A percentile compares a stretch with the other conserved stretches of the same genome.
Conservation (phyloP, 257 asterid species). For the Mitragyna speciosa region DNA sequence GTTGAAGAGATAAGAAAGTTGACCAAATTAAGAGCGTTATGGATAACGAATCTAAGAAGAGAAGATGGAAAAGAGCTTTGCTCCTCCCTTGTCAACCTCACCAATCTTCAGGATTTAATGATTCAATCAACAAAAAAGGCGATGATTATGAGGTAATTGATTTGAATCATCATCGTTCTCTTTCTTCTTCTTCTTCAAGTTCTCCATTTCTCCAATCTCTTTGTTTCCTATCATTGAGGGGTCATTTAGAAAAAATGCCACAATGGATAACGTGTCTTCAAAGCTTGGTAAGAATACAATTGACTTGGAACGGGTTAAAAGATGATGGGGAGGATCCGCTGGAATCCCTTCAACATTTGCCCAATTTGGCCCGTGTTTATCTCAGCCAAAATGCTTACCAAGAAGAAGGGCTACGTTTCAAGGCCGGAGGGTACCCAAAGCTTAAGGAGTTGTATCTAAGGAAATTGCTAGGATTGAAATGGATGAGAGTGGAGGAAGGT, state of each 20-base stretch:
- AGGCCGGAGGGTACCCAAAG: slow-evolving; percentile 30
- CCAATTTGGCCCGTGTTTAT: slow-evolving; percentile 15
- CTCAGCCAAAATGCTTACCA: slow-evolving; percentile 19
- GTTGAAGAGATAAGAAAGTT: slow-evolving; percentile 25
- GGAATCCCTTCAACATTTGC: slow-evolving; percentile 31
- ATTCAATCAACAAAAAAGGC: neutral
- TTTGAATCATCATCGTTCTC: slow-evolving; percentile 6
- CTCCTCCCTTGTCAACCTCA: slow-evolving; percentile 27
- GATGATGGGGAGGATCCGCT: slow-evolving; percentile 24
- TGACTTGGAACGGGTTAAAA: slow-evolving; percentile 5
- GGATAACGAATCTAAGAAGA: slow-evolving; percentile 20
- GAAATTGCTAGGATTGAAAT: slow-evolving; percentile 12
- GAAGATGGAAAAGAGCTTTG: slow-evolving; percentile 25
- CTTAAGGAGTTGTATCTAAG: slow-evolving; percentile 22
- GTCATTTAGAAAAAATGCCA: slow-evolving; percentile 29
- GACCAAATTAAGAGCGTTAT: slow-evolving; percentile 15
- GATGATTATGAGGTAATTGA: slow-evolving; percentile 17
- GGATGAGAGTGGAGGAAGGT: slow-evolving; percentile 30
- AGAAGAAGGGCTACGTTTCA: slow-evolving; percentile 33
- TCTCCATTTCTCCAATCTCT: neutral
- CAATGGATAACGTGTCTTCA: slow-evolving; percentile 26
- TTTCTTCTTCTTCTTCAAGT: neutral
- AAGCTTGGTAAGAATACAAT: neutral
- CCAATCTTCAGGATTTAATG: slow-evolving; percentile 12
- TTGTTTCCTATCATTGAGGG: neutral